Evolutionary conservation across 345 rosid genomes (phyloP).

Genomic region (Fremontodendron californicum): DNA sequence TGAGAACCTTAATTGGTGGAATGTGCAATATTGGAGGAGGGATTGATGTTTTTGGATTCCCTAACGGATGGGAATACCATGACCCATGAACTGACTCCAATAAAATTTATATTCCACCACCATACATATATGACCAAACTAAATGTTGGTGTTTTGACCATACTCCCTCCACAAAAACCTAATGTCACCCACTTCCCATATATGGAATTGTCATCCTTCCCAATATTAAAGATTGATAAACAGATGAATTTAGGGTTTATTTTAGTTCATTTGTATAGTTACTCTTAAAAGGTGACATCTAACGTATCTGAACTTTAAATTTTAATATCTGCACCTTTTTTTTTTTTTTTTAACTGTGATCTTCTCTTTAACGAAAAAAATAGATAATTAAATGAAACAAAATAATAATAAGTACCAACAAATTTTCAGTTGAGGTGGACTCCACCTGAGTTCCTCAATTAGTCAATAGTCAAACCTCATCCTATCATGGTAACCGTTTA

Average conservation of each 20-base stretch:
- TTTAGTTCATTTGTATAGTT: too few species aligned
- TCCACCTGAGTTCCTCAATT: slow-evolving; percentile 30
- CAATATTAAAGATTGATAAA: background rate
- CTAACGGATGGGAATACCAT: slow-evolving; percentile 23
- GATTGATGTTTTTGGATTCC: background rate
- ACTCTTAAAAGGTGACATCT: too few species aligned
- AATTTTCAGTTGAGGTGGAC: slow-evolving; percentile 19
- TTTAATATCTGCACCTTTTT: too few species aligned
- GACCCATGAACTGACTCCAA: slow-evolving; percentile 34
- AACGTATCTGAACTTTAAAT: too few species aligned
- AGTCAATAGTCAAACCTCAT: slow-evolving; percentile 40
- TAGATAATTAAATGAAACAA: too few species aligned
- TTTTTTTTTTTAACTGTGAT: too few species aligned
- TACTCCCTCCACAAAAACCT: background rate
- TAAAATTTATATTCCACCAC: background rate
- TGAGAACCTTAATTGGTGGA: slow-evolving; percentile 52
- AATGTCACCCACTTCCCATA: slow-evolving; percentile 1
- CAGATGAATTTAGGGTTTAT: too few species aligned
- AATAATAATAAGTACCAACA: background rate
- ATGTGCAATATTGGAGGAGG: slow-evolving; percentile 18
- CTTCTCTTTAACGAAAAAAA: too few species aligned
- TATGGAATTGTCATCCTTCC: slow-evolving; percentile 2
- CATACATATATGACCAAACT: background rate
- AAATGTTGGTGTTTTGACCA: slow-evolving; percentile 1
- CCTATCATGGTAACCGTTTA: slow-evolving; percentile 24